Base-by-base conservation (phyloP, 2,329 filamentous ascomycete species). In the Fusarium setosum region DNA sequence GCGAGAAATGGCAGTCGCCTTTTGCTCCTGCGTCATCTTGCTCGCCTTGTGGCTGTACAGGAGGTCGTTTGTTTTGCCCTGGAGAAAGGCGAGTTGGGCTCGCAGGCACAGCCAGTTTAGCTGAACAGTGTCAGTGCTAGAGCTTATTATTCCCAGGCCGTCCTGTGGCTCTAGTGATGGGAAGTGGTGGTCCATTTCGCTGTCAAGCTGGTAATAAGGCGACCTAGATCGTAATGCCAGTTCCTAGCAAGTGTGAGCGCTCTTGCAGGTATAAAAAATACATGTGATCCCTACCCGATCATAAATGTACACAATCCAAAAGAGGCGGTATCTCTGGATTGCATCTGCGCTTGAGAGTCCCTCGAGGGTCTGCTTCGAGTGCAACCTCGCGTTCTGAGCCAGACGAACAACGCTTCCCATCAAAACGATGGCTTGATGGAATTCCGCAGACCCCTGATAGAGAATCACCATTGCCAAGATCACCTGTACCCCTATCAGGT, bases 251-350 rank as follows among this genome's bases (percentile, higher is more conserved):
- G 3, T 0, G 9, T 67, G 4, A 59, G 56, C 7, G 6, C 21
- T 17, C 15, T 35, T 3, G 2, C 1, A 18, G 3, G 11, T 15
- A 1, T 11, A 12, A 10, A 4, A 0, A 11, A 10, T n/a, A n/a
- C n/a, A n/a, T 12, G 7, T 15, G 34, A n/a, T 8, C 29, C 59
- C 2, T 51, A 63, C 69, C 21, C 62, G 77, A 21, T 80, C 78
- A 18, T 79, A 64, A 3, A 70, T 62, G 20, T 80, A 80, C 5
- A 72, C 69, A 9, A 79, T 67, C 77, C 77, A 80, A 51, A 79
- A 80, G 8, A 80, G 35, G 6, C 76, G 74, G 10, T 61, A 47
- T 38, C 76, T 73, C 7, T 76, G 74, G 3, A 69, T 55, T 8
- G 54, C 49, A 0, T 56, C 66, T 1, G 53, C 31, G 6, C 21